Percentiles rank a stretch among this genome's conserved stretches.
Conservation (phyloP, 805 yeast species). For the Naumovozyma dairenensis region DNA sequence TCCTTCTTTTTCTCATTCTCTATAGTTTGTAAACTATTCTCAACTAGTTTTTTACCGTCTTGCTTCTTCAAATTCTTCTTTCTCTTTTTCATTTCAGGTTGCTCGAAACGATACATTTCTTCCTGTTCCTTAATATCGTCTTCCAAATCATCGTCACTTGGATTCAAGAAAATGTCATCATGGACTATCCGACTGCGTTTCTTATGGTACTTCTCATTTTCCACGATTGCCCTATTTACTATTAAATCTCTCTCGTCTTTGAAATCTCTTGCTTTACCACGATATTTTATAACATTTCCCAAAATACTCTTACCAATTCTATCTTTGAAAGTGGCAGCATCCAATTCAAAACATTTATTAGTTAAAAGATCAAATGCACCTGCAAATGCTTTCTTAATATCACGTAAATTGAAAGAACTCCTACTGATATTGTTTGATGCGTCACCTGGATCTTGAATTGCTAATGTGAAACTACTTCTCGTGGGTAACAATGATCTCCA, state of each 20-base stretch:
- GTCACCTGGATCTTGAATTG: constrained; percentile 87
- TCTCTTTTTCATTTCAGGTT: constrained; percentile 12
- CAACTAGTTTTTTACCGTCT: background rate
- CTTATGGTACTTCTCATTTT: constrained; percentile 24
- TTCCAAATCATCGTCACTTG: constrained; percentile 18
- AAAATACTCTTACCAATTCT: constrained; percentile 65
- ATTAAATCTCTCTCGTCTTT: constrained; percentile 63
- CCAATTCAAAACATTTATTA: constrained; percentile 64
- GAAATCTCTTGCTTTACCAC: constrained; percentile 67
- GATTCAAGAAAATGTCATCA: constrained; percentile 12
- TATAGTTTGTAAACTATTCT: no score
- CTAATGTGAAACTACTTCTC: constrained; percentile 47
- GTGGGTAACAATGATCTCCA: constrained; percentile 35
- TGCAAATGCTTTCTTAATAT: constrained; percentile 73
- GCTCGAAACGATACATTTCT: constrained; percentile 14
- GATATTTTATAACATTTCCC: constrained; percentile 69
- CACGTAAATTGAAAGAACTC: constrained; percentile 71
- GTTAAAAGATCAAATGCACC: constrained; percentile 77
- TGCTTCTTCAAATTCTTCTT: constrained; percentile 2
- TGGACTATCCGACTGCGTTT: constrained; percentile 13
- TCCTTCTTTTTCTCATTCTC: constrained; percentile 5
- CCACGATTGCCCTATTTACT: constrained; percentile 44
- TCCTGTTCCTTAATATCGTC: constrained; percentile 16
- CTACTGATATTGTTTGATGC: constrained; percentile 70
- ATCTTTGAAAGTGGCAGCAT: constrained; percentile 52